Conservation (phyloP, 2,329 filamentous ascomycete genomes). For the Colletotrichum sp. region DNA sequence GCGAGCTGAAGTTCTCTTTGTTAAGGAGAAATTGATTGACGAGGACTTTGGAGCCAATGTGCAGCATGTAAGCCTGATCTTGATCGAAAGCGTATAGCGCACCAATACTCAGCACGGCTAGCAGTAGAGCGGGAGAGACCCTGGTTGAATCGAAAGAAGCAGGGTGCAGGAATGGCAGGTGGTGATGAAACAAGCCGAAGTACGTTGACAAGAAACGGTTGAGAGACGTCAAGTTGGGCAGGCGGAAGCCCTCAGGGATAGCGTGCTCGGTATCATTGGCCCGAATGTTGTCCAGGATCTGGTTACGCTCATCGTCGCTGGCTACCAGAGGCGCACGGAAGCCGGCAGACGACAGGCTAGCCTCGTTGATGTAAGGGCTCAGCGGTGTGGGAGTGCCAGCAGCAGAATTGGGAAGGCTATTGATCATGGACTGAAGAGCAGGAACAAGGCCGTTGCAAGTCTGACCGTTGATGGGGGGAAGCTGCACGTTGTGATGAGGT, state of each 20-base stretch:
- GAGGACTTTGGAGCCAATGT: conserved; percentile 96
- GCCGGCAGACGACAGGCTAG: conserved; percentile 55
- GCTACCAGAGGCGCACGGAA: conserved; percentile 79
- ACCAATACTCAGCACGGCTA: conserved; percentile 93
- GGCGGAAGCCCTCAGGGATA: conserved; percentile 86
- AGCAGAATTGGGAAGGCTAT: conserved; percentile 71
- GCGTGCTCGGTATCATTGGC: conserved; percentile 79
- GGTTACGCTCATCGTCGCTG: conserved; percentile 82
- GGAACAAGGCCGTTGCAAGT: conserved; percentile 64
- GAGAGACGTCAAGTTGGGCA: conserved; percentile 79
- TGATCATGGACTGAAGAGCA: conserved; percentile 73
- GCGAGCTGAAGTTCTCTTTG: conserved; percentile 98
- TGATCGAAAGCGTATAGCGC: conserved; percentile 97
- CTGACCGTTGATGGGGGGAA: conserved; percentile 73
- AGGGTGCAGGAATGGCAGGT: conserved; percentile 93
- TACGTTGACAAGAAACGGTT: conserved; percentile 96
- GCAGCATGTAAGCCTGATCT: conserved; percentile 94
- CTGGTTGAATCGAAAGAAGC: conserved; percentile 84
- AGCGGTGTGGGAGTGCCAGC: conserved; percentile 74
- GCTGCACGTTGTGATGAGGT: conserved; percentile 59
- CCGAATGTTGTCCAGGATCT: conserved; percentile 86
- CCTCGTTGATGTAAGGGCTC: conserved; percentile 72
- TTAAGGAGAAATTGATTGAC: conserved; percentile 97
- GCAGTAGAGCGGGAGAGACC: conserved; percentile 79
- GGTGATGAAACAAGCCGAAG: conserved; percentile 96